Conservation (phyloP, 768 basidiomycete genomes). For the Mycena olivaceomarginata region DNA sequence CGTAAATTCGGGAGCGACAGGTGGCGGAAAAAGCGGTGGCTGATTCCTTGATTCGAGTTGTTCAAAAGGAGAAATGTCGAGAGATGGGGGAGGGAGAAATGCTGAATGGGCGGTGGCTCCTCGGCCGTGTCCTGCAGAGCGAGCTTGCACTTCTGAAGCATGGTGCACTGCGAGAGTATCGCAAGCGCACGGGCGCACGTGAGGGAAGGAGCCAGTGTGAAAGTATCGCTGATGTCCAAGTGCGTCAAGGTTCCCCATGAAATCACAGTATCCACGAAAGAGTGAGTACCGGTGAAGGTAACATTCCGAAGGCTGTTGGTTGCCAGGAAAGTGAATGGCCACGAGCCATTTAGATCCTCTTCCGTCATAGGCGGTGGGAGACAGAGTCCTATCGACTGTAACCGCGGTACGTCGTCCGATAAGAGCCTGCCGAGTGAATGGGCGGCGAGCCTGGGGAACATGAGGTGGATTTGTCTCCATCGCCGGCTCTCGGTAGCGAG, state of each 20-base stretch:
- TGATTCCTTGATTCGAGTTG: background rate
- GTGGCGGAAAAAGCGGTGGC: background rate
- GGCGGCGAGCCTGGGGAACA: background rate
- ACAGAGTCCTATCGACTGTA: background rate
- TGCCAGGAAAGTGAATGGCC: background rate
- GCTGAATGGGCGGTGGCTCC: no score
- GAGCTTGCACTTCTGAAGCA: background rate
- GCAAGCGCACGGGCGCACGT: background rate
- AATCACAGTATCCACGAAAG: background rate
- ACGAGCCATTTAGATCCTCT: background rate
- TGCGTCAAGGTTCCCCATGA: background rate
- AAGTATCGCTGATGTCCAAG: background rate
- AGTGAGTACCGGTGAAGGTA: background rate
- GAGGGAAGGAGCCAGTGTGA: background rate
- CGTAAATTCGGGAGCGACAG: background rate
- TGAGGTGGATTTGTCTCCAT: constrained; percentile 2
- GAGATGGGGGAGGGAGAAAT: background rate
- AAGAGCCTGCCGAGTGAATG: background rate
- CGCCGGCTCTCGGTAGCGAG: background rate
- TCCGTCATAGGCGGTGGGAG: background rate
- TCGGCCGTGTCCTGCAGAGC: background rate
- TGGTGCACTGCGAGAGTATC: background rate
- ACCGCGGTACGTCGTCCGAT: background rate
- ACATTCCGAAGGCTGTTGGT: background rate
- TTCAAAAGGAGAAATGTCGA: background rate